Conservation (phyloP, 371 early-diverging fungal genomes). For the Syncephalastrum contaminatum region DNA sequence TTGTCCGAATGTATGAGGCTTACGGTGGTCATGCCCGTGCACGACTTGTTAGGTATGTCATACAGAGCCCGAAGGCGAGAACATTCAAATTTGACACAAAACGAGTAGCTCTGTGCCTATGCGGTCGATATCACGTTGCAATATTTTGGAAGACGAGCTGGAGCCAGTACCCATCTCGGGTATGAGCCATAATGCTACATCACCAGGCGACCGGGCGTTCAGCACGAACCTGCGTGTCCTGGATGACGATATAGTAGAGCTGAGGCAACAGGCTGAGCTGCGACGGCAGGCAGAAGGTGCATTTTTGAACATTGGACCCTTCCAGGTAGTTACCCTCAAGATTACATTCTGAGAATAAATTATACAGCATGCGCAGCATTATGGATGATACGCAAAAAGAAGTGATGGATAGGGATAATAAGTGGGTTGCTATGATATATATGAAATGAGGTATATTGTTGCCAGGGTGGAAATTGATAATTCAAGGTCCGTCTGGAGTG, state of each 20-base stretch:
- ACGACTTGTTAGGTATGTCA: conserved; percentile 55
- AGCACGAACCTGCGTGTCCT: conserved; percentile 38
- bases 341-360: conserved; percentile 27
- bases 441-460: neutral
- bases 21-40: conserved; percentile 84
- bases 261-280: conserved; percentile 25
- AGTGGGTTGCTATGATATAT: neutral
- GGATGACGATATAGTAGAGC: conserved; percentile 39
- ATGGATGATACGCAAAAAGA: neutral
- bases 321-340: conserved; percentile 63
- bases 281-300: conserved; percentile 32
- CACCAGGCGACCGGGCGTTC: conserved; percentile 26
- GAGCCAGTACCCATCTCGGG: conserved; percentile 27
- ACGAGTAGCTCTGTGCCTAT: conserved; percentile 41
- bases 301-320: conserved; percentile 54
- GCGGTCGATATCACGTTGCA: conserved; percentile 59
- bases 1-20: conserved; percentile 89
- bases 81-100: conserved; percentile 54
- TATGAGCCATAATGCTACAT: conserved; percentile 3
- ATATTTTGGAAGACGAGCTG: conserved; percentile 75
- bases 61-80: no score
- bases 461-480: conserved; percentile 3
- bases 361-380: neutral
- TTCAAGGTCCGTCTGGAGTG: neutral
- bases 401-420: neutral